Base-by-base conservation (phyloP, 2,329 filamentous ascomycete genomes). In the Aspergillus melleus region DNA sequence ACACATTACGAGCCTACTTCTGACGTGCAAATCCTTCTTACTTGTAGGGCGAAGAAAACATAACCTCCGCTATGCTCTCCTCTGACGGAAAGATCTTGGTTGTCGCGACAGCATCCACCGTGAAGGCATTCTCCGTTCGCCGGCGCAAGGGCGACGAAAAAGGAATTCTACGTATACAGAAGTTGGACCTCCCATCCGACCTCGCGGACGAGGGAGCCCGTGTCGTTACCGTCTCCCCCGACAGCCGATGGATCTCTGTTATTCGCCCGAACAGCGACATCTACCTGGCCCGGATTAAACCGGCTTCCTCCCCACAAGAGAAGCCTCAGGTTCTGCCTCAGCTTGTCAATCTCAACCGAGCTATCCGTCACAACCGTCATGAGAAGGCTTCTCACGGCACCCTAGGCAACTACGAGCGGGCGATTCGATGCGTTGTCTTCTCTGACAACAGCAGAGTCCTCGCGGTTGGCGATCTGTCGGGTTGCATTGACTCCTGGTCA, bases 401-500 rank as follows among this genome's bases (percentile, higher is more conserved):
- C 6, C 81, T 91, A 56, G 89, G 89, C n/a, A 78, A 79, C 26
- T 98, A 97, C 76, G 86, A 92, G 63, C 85, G 90, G 72, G 88
- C 83, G 49, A 87, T 98, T 65, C 88, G 85, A 39, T 89, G 91
- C 56, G 75, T 89, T 26, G 83, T 88, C 2, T 97, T 98, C 74
- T 93, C 92, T 10, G 81, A 88, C 5, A 90, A 96, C 72, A 91
- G 90, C 72, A 87, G 84, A 65, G 85, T 96, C 63, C 79, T 98
- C 51, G 92, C 90, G 9, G 86, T 88, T 30, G 88, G 89, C 52
- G 94, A 97, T 73, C 77, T 97, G 55, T 88, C 90, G 49, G 95
- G 95, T 49, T 92, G 88, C 74, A 82, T 98, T 32, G 93, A 98
- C 71, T 92, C 89, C 19, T 99, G 93, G 90, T 79, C 92, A 1